Evolutionary conservation across 108 stramenopile genomes (phyloP).

Genomic region (Pseudonitzschia pungens): DNA sequence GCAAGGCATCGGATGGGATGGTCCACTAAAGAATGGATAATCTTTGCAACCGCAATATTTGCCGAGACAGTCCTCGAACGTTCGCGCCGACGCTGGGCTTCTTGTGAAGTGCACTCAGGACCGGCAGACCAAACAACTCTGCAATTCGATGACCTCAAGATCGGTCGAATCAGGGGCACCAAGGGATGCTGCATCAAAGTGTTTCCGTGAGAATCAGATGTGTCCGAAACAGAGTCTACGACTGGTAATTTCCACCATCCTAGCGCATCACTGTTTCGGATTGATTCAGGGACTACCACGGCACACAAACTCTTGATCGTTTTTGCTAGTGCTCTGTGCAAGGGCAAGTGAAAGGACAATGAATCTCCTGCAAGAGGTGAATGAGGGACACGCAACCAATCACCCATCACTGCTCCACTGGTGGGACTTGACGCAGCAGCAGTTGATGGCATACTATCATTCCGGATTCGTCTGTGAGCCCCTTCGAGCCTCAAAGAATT

Average conservation of each 20-base stretch:
- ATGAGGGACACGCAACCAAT: conserved; percentile 88
- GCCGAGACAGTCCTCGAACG: conserved; percentile 69
- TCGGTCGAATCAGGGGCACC: conserved; percentile 63
- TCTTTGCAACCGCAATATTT: conserved; percentile 81
- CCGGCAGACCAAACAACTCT: conserved; percentile 86
- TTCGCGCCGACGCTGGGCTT: conserved; percentile 75
- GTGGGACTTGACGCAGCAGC: conserved; percentile 18
- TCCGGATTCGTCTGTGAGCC: conserved; percentile 28
- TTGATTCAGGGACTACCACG: conserved; percentile 61
- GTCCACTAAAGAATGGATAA: conserved; percentile 83
- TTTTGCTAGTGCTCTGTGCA: conserved; percentile 82
- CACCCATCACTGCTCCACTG: conserved; percentile 75
- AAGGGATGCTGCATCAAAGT: conserved; percentile 63
- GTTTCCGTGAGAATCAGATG: conserved; percentile 22
- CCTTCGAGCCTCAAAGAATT: conserved; percentile 61
- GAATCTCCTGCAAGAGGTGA: conserved; percentile 83
- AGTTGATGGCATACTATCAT: conserved; percentile 10
- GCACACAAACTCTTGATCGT: conserved; percentile 69
- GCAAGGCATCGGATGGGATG: conserved; percentile 87
- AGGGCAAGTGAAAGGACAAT: conserved; percentile 85
- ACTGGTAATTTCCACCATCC: conserved; percentile 87
- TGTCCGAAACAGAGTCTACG: conserved; percentile 51
- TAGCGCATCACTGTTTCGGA: conserved; percentile 48
- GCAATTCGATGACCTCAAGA: conserved; percentile 80
- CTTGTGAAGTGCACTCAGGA: conserved; percentile 75